Conservation (phyloP, 768 basidiomycete species). For the Russula dissimulans region DNA sequence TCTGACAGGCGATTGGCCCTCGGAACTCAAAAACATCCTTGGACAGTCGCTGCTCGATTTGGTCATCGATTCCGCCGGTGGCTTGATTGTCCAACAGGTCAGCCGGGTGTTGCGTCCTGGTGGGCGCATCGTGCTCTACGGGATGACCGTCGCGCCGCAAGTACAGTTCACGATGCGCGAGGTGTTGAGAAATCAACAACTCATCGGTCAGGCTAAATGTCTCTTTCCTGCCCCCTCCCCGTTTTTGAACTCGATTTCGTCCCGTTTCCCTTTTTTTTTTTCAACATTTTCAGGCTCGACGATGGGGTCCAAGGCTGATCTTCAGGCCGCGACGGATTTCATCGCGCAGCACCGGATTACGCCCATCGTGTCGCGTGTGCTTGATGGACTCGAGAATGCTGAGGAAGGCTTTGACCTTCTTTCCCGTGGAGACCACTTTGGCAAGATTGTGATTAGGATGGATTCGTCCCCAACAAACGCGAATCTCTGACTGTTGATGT, state of each 20-base stretch:
- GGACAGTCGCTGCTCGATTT: constrained; percentile 26
- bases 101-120: constrained; percentile 30
- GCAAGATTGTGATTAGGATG: constrained; percentile 62
- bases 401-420: constrained; percentile 67
- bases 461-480: background rate
- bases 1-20: constrained; percentile 28
- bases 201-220: constrained; percentile 49
- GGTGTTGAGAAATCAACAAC: constrained; percentile 62
- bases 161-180: constrained; percentile 70
- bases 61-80: constrained; percentile 41
- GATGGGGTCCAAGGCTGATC: constrained; percentile 74
- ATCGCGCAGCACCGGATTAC: constrained; percentile 54
- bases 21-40: constrained; percentile 27
- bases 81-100: constrained; percentile 31
- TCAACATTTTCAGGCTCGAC: constrained; percentile 48
- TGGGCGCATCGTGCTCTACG: constrained; percentile 31
- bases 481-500: constrained; percentile 1
- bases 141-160: constrained; percentile 45
- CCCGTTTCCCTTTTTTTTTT: too few species aligned
- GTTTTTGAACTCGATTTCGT: too few species aligned
- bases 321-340: constrained; percentile 64
- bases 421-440: constrained; percentile 58
- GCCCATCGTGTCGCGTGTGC: constrained; percentile 59
- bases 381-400: constrained; percentile 55
- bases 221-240: background rate